These are phyloP conservation scores for Fusarium oxysporum DNA, from an alignment of 2,329 filamentous ascomycete species.

Conservation along the genomic window DNA sequence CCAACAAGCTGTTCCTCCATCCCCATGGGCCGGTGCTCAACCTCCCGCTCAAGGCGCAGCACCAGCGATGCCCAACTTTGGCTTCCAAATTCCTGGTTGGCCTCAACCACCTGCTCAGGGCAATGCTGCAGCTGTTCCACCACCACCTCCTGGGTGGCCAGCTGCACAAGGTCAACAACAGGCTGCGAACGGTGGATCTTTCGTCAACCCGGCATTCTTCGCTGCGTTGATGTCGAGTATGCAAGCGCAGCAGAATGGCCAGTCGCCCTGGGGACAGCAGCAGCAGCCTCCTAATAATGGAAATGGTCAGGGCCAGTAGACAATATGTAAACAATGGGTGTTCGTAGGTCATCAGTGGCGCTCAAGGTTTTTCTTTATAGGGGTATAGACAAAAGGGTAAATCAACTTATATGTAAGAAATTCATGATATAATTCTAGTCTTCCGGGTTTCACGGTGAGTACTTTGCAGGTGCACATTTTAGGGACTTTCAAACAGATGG, in stretches of 20 bases:
- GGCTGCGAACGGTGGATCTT: slow-evolving; percentile 54
- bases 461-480: background rate
- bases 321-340: background rate
- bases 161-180: slow-evolving; percentile 47
- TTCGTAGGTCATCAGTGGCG: slow-evolving; percentile 31
- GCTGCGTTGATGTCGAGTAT: slow-evolving; percentile 61
- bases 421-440: slow-evolving; percentile 12
- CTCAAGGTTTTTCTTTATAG: slow-evolving; percentile 9
- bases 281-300: slow-evolving; percentile 47
- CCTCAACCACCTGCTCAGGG: slow-evolving; percentile 48
- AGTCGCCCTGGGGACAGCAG: slow-evolving; percentile 45
- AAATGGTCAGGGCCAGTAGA: slow-evolving; percentile 44
- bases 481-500: background rate
- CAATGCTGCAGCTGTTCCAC: slow-evolving; percentile 53
- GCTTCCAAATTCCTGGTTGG: slow-evolving; percentile 60
- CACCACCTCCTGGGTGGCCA: slow-evolving; percentile 55
- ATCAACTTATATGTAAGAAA: background rate
- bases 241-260: slow-evolving; percentile 50
- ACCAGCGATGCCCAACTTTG: slow-evolving; percentile 51
- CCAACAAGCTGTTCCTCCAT: slow-evolving; percentile 46
- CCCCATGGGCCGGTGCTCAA: slow-evolving; percentile 32
- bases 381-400: slow-evolving; percentile 37
- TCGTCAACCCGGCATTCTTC: slow-evolving; percentile 70
- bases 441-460: background rate
- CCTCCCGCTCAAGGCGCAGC: slow-evolving; percentile 29